These are phyloP conservation scores for Chlorophyllum brunneum DNA, from an alignment of 768 basidiomycete genomes.

Conservation along the genomic window DNA sequence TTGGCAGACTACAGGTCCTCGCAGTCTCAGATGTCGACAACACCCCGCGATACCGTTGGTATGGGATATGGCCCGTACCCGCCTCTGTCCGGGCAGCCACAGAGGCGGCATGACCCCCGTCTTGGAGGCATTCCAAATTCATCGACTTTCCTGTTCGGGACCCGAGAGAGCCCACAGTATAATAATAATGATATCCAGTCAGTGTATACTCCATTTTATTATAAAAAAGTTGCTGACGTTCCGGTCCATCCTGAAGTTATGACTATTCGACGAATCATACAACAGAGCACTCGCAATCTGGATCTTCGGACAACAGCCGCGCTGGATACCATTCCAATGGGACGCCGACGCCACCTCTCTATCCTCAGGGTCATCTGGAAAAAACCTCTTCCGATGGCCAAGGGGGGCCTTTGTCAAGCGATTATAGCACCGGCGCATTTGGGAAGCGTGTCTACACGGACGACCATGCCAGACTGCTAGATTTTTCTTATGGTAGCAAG, in stretches of 20 bases:
- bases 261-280: not conserved
- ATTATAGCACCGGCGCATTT: not conserved
- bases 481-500: not conserved
- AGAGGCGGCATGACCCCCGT: not conserved
- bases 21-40: not conserved
- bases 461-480: not conserved
- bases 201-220: not conserved
- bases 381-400: not conserved
- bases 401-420: not conserved
- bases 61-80: constrained; percentile 5
- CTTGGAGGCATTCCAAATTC: not conserved
- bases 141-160: not conserved
- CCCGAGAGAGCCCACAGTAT: not conserved
- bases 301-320: not conserved
- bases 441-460: not conserved
- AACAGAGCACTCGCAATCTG: not conserved
- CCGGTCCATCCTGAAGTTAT: not conserved
- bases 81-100: not conserved
- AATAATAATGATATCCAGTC: not conserved
- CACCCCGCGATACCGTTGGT: not conserved
- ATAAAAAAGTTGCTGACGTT: not conserved
- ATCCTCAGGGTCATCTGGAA: not conserved
- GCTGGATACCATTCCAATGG: not conserved
- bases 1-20: not conserved
- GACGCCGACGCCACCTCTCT: constrained; percentile 3